These are phyloP conservation scores for Allium sativum DNA, from an alignment of 106 monocot genomes.

Conservation along the genomic window DNA sequence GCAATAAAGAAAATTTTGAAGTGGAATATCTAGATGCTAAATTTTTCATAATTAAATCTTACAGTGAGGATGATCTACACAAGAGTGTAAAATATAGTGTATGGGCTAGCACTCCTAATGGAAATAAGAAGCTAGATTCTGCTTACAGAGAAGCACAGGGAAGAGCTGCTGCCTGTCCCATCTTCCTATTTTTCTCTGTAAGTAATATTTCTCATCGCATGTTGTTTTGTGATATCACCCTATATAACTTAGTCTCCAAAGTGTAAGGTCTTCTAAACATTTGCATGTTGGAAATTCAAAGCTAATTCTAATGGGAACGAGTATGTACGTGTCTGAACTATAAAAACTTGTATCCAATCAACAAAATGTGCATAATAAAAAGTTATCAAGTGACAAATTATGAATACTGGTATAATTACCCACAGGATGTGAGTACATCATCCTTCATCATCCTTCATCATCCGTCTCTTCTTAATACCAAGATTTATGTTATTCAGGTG, in stretches of 20 bases:
- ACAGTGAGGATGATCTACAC: slow-evolving; percentile 85
- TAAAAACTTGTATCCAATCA: neutral
- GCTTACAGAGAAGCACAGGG: slow-evolving; percentile 56
- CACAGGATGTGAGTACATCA: too few relatives aligned
- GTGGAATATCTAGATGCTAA: slow-evolving; percentile 53
- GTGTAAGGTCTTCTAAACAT: too few relatives aligned
- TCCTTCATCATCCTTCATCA: too few relatives aligned
- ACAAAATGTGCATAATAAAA: neutral
- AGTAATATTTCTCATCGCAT: slow-evolving; percentile 5
- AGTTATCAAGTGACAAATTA: neutral
- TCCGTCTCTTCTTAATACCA: neutral
- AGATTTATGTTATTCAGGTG: slow-evolving; percentile 23
- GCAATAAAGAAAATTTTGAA: slow-evolving; percentile 44
- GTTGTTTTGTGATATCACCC: too few relatives aligned
- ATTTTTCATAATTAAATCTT: slow-evolving; percentile 79
- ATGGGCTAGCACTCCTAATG: slow-evolving; percentile 84
- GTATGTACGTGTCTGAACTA: too few relatives aligned
- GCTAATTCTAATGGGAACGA: too few relatives aligned
- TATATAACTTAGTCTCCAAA: too few relatives aligned
- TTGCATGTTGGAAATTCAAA: too few relatives aligned
- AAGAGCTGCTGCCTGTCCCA: slow-evolving; percentile 37
- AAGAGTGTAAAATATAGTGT: slow-evolving; percentile 72
- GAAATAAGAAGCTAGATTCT: slow-evolving; percentile 77
- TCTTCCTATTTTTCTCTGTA: slow-evolving; percentile 83
- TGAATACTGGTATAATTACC: too few relatives aligned